Evolutionary conservation across 2,329 filamentous ascomycete species (phyloP), one percentile per base, ranked within the genome.

Genomic region (Periconia sp.): DNA sequence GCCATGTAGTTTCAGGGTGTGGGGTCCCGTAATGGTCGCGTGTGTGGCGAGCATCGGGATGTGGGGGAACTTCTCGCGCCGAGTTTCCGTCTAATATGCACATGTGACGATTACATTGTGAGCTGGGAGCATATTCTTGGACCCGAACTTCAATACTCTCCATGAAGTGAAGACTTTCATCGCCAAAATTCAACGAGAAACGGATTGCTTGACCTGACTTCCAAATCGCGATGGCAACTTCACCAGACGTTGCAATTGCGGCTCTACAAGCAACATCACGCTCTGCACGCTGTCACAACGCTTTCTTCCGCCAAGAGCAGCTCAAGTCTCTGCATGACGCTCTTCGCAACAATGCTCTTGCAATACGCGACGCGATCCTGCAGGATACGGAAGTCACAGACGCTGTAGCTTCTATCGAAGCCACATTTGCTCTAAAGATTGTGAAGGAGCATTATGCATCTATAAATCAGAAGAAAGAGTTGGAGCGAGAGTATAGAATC

Each of bases 261-360:
- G 52, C 50, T 19, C 53, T 77, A 10, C 63, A 69, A 36, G 69
- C 70, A 4, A 72, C 75, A 7, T 69, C 73, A 9, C 70, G 74
- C 8, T 74, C 78, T 36, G 71, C 72, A 18, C 69, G 75, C 35
- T 68, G 70, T 9, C 64, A 71, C 33, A 79, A 75, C 46, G 50
- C 73, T n/a, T 70, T 69, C 43, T 77, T 76, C 45, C 67, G 73
- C 9, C 74, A 76, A 52, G 67, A 69, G 23, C 71, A 80, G 51
- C 65, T 80, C 7, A 67, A 76, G 42, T 54, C 50, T 2, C 66
- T 80, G 0, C 73, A 76, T 46, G 59, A 70, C 17, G 50, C 52
- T 2, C 50, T 80, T 7, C 59, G 66, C 3, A 54, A 61, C 3
- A 68, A 73, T 15, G 59, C 59, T 17, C 46, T 59, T 5, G 57